Conservation (phyloP, 352 stramenopile genomes). For the Globisporangium mamillatum region DNA sequence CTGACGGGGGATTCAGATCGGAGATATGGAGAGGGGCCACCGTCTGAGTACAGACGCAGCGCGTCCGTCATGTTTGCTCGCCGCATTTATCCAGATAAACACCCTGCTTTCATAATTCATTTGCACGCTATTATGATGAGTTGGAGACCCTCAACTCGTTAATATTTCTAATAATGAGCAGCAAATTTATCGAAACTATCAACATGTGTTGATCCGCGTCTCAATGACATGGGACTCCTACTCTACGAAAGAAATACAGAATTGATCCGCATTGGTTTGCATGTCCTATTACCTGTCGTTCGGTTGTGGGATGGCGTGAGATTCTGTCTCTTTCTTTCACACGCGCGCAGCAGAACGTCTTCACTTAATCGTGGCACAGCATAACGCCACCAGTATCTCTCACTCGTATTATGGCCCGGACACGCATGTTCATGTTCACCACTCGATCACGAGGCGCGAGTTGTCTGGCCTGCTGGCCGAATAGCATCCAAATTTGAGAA, state of each 20-base stretch:
- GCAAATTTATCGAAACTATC: no score
- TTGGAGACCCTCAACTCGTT: no score
- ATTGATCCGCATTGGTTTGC: no score
- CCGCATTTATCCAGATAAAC: background rate
- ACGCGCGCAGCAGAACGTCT: background rate
- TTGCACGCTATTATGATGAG: no score
- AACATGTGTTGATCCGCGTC: no score
- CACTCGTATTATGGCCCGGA: background rate
- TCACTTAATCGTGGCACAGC: background rate
- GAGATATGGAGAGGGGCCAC: background rate
- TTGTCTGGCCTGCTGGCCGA: background rate
- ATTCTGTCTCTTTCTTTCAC: conserved; percentile 11
- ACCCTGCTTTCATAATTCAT: background rate
- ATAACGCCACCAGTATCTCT: background rate
- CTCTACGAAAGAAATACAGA: no score
- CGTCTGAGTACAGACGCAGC: conserved; percentile 4
- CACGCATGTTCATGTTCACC: background rate
- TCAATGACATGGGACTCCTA: no score
- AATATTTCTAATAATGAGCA: no score
- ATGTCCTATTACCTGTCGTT: conserved; percentile 1
- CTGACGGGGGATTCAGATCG: background rate
- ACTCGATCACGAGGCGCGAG: background rate
- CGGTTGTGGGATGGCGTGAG: conserved; percentile 8
- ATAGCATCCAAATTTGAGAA: background rate
- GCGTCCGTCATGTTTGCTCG: background rate